A percentile compares a stretch with the other conserved stretches of the same genome.
These are phyloP conservation scores for Sporothrix inflata DNA, from an alignment of 2,329 filamentous ascomycete genomes.

Conservation along the genomic window DNA sequence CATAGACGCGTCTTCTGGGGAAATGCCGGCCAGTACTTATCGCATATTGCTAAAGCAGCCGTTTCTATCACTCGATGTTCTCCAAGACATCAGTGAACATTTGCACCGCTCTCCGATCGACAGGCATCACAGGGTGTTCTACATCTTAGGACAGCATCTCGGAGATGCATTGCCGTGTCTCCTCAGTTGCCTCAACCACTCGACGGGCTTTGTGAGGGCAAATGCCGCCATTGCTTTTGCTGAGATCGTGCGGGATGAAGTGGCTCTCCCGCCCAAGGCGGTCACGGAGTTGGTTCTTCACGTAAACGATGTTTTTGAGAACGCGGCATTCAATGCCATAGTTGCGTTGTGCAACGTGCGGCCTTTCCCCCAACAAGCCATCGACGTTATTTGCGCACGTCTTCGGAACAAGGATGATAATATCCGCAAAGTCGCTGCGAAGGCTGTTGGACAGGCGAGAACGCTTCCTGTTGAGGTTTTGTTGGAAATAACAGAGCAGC, in stretches of 20 bases:
- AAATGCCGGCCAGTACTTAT: not conserved
- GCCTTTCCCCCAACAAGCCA: not conserved
- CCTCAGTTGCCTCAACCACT: not conserved
- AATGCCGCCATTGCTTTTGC: not conserved
- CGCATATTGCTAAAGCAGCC: not conserved
- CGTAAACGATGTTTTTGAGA: not conserved
- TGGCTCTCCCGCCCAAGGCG: not conserved
- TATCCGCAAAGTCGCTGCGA: not conserved
- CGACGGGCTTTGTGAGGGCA: conserved; percentile 2
- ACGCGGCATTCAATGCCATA: not conserved
- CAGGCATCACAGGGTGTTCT: not conserved
- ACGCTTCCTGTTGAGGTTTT: not conserved
- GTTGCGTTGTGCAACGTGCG: not conserved
- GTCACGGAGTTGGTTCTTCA: not conserved
- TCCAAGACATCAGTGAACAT: not conserved
- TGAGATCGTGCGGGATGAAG: not conserved
- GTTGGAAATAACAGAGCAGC: not conserved
- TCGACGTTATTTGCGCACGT: not conserved
- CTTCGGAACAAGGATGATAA: not conserved
- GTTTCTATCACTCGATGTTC: not conserved
- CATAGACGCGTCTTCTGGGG: not conserved
- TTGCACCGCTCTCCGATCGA: not conserved
- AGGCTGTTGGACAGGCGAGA: not conserved
- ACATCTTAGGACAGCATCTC: not conserved
- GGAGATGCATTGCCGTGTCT: not conserved